A percentile compares a stretch with the other conserved stretches of the same genome.
Conservation (phyloP, 108 stramenopile genomes). For the Nitzschia inconspicua region DNA sequence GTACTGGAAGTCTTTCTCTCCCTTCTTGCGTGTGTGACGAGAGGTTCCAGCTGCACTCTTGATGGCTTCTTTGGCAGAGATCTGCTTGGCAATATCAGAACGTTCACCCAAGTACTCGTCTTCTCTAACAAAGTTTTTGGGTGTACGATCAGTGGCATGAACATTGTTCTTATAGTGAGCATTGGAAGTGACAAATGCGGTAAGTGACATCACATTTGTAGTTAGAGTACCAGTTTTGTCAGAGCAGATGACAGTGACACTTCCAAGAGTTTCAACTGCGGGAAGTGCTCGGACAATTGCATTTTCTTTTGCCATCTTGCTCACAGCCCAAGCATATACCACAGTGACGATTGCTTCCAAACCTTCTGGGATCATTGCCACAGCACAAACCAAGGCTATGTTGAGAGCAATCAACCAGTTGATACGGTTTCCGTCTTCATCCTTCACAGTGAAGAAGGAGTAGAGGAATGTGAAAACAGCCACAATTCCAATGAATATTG, state of each 20-base stretch:
- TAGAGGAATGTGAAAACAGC: conserved; percentile 81
- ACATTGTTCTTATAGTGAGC: conserved; percentile 71
- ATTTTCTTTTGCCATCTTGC: conserved; percentile 82
- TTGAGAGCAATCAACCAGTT: conserved; percentile 57
- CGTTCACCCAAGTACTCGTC: conserved; percentile 57
- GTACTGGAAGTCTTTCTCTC: conserved; percentile 20
- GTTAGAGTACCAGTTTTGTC: conserved; percentile 99
- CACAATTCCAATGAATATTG: conserved; percentile 69
- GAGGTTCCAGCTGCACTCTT: conserved; percentile 25
- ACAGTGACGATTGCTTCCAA: conserved; percentile 94
- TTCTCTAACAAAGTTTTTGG: conserved; percentile 62
- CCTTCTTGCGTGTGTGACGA: conserved; percentile 17
- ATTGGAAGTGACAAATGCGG: conserved; percentile 73
- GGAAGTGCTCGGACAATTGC: conserved; percentile 91
- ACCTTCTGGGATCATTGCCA: conserved; percentile 97
- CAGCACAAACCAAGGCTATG: conserved; percentile 80
- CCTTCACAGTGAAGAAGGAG: conserved; percentile 62
- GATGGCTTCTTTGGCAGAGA: conserved; percentile 28
- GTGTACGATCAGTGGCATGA: conserved; percentile 49
- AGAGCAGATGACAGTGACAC: conserved; percentile 92
- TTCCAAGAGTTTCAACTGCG: conserved; percentile 96
- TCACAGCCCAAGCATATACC: conserved; percentile 87
- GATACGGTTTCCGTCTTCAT: conserved; percentile 7
- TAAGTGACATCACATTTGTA: conserved; percentile 90
- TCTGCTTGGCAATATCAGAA: conserved; percentile 38